Percentiles rank a stretch among this genome's conserved stretches.
Conservation (phyloP, 352 stramenopile species). For the Globisporangium sylvaticum region DNA sequence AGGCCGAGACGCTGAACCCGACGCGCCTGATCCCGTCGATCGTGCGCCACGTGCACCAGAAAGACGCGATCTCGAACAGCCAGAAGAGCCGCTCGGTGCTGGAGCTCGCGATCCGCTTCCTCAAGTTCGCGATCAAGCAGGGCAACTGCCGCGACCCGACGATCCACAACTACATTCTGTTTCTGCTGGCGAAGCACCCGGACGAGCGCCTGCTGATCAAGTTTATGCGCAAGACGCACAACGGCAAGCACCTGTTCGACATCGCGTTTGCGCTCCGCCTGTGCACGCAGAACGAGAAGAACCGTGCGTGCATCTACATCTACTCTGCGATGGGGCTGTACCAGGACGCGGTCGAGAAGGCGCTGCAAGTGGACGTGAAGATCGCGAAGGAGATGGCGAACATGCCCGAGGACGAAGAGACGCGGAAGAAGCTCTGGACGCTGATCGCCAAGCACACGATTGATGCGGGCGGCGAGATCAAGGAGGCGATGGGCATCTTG, state of each 20-base stretch:
- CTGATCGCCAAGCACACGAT: conserved; percentile 92
- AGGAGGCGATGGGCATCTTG: conserved; percentile 81
- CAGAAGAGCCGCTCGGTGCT: conserved; percentile 68
- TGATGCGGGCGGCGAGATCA: conserved; percentile 81
- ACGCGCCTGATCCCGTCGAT: conserved; percentile 92
- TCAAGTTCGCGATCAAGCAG: conserved; percentile 93
- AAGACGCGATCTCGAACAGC: conserved; percentile 32
- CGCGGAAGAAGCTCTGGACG: conserved; percentile 91
- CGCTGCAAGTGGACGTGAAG: conserved; percentile 88
- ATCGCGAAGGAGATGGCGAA: conserved; percentile 93
- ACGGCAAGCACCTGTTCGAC: conserved; percentile 86
- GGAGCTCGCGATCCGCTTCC: conserved; percentile 90
- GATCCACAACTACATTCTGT: conserved; percentile 93
- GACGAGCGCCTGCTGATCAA: conserved; percentile 88
- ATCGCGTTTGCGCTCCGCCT: conserved; percentile 90
- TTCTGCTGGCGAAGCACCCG: conserved; percentile 86
- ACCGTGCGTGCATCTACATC: conserved; percentile 92
- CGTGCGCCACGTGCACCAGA: conserved; percentile 87
- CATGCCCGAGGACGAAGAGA: conserved; percentile 87
- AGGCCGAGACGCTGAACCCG: conserved; percentile 85
- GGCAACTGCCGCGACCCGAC: conserved; percentile 81
- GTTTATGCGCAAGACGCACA: conserved; percentile 88
- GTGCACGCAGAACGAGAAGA: conserved; percentile 91
- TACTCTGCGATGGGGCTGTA: conserved; percentile 92
- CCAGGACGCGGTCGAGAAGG: conserved; percentile 91